phyloP scores from a whole-genome alignment of 345 rosid genomes.

The Camelina sativa region DNA sequence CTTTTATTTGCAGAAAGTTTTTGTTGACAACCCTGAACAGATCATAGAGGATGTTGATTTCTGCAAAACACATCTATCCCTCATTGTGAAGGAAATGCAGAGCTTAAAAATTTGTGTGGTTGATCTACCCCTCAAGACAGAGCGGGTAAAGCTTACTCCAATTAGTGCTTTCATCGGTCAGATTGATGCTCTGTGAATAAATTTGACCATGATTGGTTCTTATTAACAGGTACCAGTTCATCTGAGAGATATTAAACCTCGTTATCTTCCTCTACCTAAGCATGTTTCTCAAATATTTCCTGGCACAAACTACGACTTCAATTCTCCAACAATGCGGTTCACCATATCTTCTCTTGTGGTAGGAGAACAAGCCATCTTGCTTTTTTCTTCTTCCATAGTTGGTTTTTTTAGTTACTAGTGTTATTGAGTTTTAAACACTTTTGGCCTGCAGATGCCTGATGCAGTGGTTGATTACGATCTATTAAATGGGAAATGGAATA shows the following conservation, averaged over 20 bases:
- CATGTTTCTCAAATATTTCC: constrained; percentile 73
- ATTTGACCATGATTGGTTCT: constrained; percentile 3
- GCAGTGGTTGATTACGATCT: constrained; percentile 93
- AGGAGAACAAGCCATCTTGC: constrained; percentile 36
- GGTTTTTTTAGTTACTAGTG: neutral
- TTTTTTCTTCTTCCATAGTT: neutral
- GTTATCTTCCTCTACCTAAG: constrained; percentile 83
- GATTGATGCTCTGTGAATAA: constrained; percentile 21
- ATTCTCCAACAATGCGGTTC: constrained; percentile 80
- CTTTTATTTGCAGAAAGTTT: constrained; percentile 58
- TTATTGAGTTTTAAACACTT: neutral
- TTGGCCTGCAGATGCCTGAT: constrained; percentile 79
- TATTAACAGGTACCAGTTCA: constrained; percentile 54
- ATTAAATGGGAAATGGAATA: constrained; percentile 81
- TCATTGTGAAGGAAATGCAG: constrained; percentile 65
- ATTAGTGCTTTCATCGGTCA: neutral
- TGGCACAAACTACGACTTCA: constrained; percentile 87
- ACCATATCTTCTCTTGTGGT: constrained; percentile 94
- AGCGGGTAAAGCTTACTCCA: constrained; percentile 53
- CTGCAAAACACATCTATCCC: constrained; percentile 69
- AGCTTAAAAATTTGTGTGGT: constrained; percentile 69
- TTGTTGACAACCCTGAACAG: constrained; percentile 55
- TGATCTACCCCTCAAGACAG: constrained; percentile 64
- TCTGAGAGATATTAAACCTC: constrained; percentile 70
- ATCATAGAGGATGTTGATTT: constrained; percentile 89